Evolutionary conservation across 176 grass and related monocot species (phyloP).

Genomic region (Eleusine indica): DNA sequence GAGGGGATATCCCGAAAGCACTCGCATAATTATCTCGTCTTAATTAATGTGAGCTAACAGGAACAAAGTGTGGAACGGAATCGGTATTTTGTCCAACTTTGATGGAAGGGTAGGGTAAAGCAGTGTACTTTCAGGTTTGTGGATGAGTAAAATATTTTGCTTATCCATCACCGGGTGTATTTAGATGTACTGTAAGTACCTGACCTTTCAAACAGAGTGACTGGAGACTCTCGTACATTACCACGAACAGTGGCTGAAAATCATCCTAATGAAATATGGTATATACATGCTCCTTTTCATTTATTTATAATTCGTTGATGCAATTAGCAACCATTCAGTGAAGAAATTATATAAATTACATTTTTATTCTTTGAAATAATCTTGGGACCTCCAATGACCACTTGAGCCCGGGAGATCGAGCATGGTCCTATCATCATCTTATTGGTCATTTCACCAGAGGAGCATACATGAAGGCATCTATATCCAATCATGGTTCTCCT

Average conservation of each 20-base stretch:
- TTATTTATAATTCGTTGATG: too few relatives aligned
- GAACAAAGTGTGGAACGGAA: slow-evolving; percentile 15
- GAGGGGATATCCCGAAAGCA: neutral
- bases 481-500: neutral
- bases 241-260: too few relatives aligned
- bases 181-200: too few relatives aligned
- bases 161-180: neutral
- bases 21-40: slow-evolving; percentile 16
- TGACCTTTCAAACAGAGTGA: too few relatives aligned
- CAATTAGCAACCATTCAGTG: too few relatives aligned
- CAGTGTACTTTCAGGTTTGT: slow-evolving; percentile 19
- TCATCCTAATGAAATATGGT: too few relatives aligned
- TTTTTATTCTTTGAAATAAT: too few relatives aligned
- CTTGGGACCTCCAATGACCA: neutral
- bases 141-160: neutral
- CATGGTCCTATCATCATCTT: slow-evolving; percentile 30
- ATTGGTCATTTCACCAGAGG: neutral
- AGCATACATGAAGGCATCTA: neutral
- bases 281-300: too few relatives aligned
- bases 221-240: too few relatives aligned
- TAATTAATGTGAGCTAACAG: slow-evolving; percentile 26
- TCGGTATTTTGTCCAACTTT: neutral
- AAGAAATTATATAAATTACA: too few relatives aligned
- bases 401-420: neutral
- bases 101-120: too few relatives aligned